phyloP scores from a whole-genome alignment of 345 rosid genomes.

The Atalantia buxifolia region DNA sequence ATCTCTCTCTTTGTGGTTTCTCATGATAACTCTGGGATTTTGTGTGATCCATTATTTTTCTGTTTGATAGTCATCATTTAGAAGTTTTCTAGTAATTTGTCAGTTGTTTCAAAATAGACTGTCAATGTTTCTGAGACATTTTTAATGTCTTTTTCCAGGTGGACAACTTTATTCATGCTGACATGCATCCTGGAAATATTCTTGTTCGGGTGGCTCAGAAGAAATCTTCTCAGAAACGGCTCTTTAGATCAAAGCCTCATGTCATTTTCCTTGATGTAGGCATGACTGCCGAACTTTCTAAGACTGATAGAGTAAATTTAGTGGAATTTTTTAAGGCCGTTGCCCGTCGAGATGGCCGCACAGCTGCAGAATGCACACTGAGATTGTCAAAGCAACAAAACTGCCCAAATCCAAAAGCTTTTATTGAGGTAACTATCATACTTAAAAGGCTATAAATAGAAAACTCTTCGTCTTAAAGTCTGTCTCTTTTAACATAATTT shows the following conservation, averaged over 20 bases:
- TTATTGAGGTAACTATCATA: slow-evolving; percentile 50
- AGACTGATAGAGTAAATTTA: slow-evolving; percentile 67
- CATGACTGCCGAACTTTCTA: slow-evolving; percentile 98
- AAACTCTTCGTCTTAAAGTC: neutral
- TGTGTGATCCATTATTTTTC: slow-evolving; percentile 1
- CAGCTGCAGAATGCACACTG: slow-evolving; percentile 85
- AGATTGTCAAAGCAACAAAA: slow-evolving; percentile 79
- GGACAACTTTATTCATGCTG: slow-evolving; percentile 97
- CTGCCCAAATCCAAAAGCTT: slow-evolving; percentile 86
- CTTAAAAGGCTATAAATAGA: neutral
- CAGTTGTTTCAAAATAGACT: neutral
- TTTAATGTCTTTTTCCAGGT: slow-evolving; percentile 54
- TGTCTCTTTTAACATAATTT: neutral
- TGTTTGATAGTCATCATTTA: neutral
- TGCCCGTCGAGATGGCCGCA: slow-evolving; percentile 85
- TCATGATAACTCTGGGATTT: neutral
- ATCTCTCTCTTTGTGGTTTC: neutral
- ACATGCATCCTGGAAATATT: slow-evolving; percentile 99
- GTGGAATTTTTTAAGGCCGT: slow-evolving; percentile 91
- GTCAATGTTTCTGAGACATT: neutral
- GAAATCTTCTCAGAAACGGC: slow-evolving; percentile 55
- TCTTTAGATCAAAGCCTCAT: slow-evolving; percentile 88
- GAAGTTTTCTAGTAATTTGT: neutral
- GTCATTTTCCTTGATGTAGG: slow-evolving; percentile 96
- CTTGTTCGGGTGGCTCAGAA: slow-evolving; percentile 68